Conservation (phyloP, 176 grass and related monocot species). For the Raddia guianensis region DNA sequence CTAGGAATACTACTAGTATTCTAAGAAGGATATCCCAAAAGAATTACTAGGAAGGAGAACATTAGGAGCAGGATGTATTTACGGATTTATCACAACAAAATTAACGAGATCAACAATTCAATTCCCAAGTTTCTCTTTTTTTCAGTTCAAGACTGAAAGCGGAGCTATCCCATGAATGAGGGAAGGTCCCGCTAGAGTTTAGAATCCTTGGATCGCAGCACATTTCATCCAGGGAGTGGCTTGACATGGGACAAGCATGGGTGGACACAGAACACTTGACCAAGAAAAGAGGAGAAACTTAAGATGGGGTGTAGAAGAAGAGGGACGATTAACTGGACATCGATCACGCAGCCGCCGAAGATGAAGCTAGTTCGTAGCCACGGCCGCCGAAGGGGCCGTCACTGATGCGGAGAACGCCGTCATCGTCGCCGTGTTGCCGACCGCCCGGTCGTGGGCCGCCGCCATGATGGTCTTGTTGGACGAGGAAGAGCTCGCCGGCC, state of each 20-base stretch:
- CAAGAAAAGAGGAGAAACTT: neutral
- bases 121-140: conserved; percentile 23
- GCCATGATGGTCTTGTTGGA: conserved; percentile 68
- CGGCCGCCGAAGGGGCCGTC: neutral
- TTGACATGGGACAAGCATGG: neutral
- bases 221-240: neutral
- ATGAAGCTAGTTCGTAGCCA: conserved; percentile 32
- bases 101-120: conserved; percentile 16
- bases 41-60: neutral
- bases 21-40: too few species aligned
- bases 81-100: neutral
- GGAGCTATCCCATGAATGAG: conserved; percentile 10
- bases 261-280: neutral
- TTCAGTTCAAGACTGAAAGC: neutral
- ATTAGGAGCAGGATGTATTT: neutral
- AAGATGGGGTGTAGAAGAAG: neutral
- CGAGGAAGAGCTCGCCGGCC: conserved; percentile 58
- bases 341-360: conserved; percentile 7
- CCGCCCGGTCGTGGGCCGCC: conserved; percentile 26
- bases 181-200: conserved; percentile 5
- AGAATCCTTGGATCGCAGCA: conserved; percentile 4
- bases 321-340: conserved; percentile 25
- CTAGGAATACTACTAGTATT: too few species aligned
- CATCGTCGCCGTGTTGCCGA: conserved; percentile 10
- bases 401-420: neutral